Base-by-base conservation (phyloP, 805 yeast species). In the Ogataea ganodermae region DNA sequence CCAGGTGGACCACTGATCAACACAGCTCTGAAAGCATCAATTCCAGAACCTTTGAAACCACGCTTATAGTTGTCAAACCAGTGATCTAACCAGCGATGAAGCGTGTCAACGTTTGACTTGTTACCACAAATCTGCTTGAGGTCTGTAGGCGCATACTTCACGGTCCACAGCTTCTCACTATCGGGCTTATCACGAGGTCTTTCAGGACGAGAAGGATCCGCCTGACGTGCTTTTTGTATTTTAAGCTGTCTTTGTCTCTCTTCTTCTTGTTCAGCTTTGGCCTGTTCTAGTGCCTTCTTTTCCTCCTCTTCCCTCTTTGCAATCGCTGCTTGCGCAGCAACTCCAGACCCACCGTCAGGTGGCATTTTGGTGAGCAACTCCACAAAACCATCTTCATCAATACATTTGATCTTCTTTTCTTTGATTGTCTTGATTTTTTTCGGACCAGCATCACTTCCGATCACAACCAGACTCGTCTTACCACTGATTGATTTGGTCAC, bases 391-490 rank as follows among this genome's bases (percentile, higher is more conserved):
- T 79, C 87, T 66, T 94, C 96, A 59, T 81, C 83, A 50, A 92
- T 84, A 33, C 95, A 89, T 66, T 91, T 91, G 45, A 89, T 80
- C 6, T 79, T 76, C 53, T 83, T 71, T 44, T 81, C 79, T 58
- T 80, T 84, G 55, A 95, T 92, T 60, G 84, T 88, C 58, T 80
- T 80, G 35, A 94, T 81, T 66, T 94, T 94, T n/a, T 89, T 82
- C 2, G 98, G 97, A 0, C 99, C 99, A 2, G 99, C 98, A 56
- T 94, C 97, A 44, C 78, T 89, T 6, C 99, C 99, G 24, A 94
- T 74, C 1, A 94, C 97, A 2, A 92, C 96, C 38, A 90, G 73
- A 20, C 89, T 79, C 0, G 99, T 94, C 59, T 85, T 88, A 9
- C 89, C 81, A 46, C 94, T 86, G 21, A 92, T 84, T 0, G 96